Percentiles rank a stretch among this genome's conserved stretches.
These are phyloP conservation scores for Plasmodium malariae DNA, from an alignment of 169 alveolate genomes.

Conservation along the genomic window DNA sequence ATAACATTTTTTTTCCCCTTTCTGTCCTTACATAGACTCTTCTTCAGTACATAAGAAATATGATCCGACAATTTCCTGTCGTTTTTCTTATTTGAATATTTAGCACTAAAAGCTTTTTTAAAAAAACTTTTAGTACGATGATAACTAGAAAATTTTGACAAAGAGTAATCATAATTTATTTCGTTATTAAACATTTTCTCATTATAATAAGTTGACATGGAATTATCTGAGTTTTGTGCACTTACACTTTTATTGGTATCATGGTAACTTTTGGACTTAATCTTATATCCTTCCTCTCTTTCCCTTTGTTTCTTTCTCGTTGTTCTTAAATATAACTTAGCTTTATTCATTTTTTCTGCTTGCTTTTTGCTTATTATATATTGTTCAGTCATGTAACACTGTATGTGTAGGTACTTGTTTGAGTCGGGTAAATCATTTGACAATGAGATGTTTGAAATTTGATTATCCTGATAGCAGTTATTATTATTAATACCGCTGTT, in stretches of 20 bases:
- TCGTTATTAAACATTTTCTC: slow-evolving; percentile 3
- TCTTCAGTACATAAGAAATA: slow-evolving; percentile 39
- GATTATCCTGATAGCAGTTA: not conserved
- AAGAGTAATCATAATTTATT: not conserved
- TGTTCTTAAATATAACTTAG: slow-evolving; percentile 43
- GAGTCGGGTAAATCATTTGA: slow-evolving; percentile 11
- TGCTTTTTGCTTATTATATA: slow-evolving; percentile 68
- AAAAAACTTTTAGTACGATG: slow-evolving; percentile 42
- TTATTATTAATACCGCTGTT: not conserved
- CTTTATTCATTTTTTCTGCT: slow-evolving; percentile 68
- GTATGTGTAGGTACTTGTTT: slow-evolving; percentile 49
- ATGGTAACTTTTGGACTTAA: not conserved
- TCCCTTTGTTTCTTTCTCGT: slow-evolving; percentile 32
- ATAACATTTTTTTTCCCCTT: not conserved
- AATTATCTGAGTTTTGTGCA: slow-evolving; percentile 14
- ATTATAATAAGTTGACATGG: not conserved
- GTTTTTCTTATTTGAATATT: slow-evolving; percentile 5
- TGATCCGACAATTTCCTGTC: slow-evolving; percentile 70
- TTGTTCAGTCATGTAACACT: slow-evolving; percentile 64
- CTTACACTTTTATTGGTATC: not conserved
- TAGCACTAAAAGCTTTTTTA: slow-evolving; percentile 45
- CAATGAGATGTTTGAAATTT: not conserved
- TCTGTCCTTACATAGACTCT: slow-evolving; percentile 15
- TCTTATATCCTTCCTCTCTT: not conserved
- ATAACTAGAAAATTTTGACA: slow-evolving; percentile 28